Conservation (phyloP, 306 rosid genomes). For the Quillaja saponaria region DNA sequence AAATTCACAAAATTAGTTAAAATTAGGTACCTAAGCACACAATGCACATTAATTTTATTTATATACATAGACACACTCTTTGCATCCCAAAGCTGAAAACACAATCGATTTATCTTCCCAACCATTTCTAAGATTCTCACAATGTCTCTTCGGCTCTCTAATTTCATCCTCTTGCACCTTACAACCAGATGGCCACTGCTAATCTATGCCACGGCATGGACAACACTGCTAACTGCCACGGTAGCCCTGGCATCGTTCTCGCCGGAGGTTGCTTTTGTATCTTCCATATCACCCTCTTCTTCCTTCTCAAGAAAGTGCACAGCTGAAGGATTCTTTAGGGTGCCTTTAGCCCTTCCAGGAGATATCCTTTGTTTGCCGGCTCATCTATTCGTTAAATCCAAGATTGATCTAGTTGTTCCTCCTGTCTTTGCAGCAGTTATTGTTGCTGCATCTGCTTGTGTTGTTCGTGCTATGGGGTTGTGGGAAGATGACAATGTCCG, state of each 20-base stretch:
- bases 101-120: background rate
- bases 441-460: constrained; percentile 63
- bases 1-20: constrained; percentile 28
- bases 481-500: constrained; percentile 46
- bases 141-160: constrained; percentile 52
- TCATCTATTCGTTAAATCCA: constrained; percentile 45
- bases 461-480: constrained; percentile 54
- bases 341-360: constrained; percentile 70
- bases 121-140: background rate
- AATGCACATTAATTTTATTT: constrained; percentile 20
- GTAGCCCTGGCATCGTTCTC: constrained; percentile 73
- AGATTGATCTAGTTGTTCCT: constrained; percentile 57
- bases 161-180: constrained; percentile 35
- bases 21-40: constrained; percentile 34
- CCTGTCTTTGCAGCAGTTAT: constrained; percentile 62
- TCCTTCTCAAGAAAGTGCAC: constrained; percentile 50
- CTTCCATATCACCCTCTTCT: constrained; percentile 61
- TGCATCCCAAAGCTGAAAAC: background rate
- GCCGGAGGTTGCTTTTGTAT: constrained; percentile 70
- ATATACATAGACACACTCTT: background rate
- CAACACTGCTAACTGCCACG: constrained; percentile 45
- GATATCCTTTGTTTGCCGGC: constrained; percentile 67
- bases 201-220: constrained; percentile 68
- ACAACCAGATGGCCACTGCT: constrained; percentile 58
- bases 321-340: constrained; percentile 43